phyloP scores from a whole-genome alignment of 1,284 basidiomycete species.

The Microbotryum lychnidis-dioicae region DNA sequence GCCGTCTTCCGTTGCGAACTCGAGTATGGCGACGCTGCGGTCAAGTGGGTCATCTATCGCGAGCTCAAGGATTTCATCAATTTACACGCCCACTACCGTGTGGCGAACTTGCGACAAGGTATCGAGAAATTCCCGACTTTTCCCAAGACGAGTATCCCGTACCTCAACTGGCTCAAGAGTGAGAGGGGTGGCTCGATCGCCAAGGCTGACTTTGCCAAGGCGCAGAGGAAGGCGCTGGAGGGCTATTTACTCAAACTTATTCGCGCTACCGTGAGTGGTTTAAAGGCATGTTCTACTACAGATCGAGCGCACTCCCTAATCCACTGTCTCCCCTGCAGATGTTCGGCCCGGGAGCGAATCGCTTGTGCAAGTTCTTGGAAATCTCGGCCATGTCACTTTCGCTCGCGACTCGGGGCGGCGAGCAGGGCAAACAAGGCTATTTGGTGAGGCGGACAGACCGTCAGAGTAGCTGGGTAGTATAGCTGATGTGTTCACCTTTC shows the following conservation, averaged over 20 bases:
- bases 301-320: neutral
- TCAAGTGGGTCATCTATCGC: slow-evolving; percentile 86
- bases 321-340: slow-evolving; percentile 51
- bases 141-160: slow-evolving; percentile 74
- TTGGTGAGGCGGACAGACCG: slow-evolving; percentile 40
- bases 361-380: slow-evolving; percentile 89
- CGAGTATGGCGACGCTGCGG: slow-evolving; percentile 90
- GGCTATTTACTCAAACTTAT: slow-evolving; percentile 84
- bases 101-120: slow-evolving; percentile 54
- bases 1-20: slow-evolving; percentile 80
- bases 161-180: slow-evolving; percentile 61
- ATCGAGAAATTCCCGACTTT: slow-evolving; percentile 72
- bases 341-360: slow-evolving; percentile 91
- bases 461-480: slow-evolving; percentile 31
- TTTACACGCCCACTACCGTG: slow-evolving; percentile 81
- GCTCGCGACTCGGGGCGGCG: slow-evolving; percentile 68
- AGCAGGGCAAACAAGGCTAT: slow-evolving; percentile 83
- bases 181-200: slow-evolving; percentile 43
- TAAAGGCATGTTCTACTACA: neutral
- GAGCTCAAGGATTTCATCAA: slow-evolving; percentile 87
- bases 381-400: slow-evolving; percentile 79
- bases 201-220: slow-evolving; percentile 64
- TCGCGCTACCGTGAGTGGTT: slow-evolving; percentile 64
- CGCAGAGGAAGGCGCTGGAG: slow-evolving; percentile 74
- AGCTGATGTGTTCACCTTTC: slow-evolving; percentile 40